These are phyloP conservation scores for Lodderomyces jiufengensis DNA, from an alignment of 1,139 yeast species.

Conservation along the genomic window DNA sequence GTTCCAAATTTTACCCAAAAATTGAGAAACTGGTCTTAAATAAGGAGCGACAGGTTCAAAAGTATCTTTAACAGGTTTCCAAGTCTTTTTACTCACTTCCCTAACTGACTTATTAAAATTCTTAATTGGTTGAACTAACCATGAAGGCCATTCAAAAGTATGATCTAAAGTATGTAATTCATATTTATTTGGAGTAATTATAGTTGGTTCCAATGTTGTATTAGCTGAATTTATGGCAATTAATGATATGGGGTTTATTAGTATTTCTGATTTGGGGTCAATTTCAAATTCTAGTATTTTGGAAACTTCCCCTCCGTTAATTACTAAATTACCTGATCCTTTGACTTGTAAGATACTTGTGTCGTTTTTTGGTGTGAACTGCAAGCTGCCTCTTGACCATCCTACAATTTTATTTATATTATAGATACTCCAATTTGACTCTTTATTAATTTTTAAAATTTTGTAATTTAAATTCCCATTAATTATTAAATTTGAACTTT, in stretches of 20 bases:
- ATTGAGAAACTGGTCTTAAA: not conserved
- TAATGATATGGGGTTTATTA: constrained; percentile 32
- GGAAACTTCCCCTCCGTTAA: constrained; percentile 33
- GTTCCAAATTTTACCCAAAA: constrained; percentile 1
- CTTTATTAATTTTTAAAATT: constrained; percentile 21
- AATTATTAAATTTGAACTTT: constrained; percentile 27
- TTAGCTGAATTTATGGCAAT: constrained; percentile 21
- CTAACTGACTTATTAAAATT: not conserved
- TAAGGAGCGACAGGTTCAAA: not conserved
- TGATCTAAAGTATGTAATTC: constrained; percentile 3
- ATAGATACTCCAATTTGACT: constrained; percentile 28
- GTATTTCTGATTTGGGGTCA: constrained; percentile 27
- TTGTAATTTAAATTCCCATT: constrained; percentile 30
- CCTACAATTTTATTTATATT: constrained; percentile 28
- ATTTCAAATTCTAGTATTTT: constrained; percentile 31
- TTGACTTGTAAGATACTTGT: constrained; percentile 23
- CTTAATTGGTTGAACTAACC: constrained; percentile 1
- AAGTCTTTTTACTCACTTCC: not conserved
- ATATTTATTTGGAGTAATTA: constrained; percentile 1
- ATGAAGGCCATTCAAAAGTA: constrained; percentile 1
- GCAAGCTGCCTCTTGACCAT: constrained; percentile 52
- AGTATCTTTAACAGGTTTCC: not conserved
- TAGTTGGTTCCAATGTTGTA: not conserved
- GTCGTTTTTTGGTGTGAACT: no score
- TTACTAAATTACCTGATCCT: constrained; percentile 38